Percentiles rank a stretch among this genome's conserved stretches.
phyloP scores from a whole-genome alignment of 225 moss, liverwort and hornwort genomes.

The Marchantia paleacea region DNA sequence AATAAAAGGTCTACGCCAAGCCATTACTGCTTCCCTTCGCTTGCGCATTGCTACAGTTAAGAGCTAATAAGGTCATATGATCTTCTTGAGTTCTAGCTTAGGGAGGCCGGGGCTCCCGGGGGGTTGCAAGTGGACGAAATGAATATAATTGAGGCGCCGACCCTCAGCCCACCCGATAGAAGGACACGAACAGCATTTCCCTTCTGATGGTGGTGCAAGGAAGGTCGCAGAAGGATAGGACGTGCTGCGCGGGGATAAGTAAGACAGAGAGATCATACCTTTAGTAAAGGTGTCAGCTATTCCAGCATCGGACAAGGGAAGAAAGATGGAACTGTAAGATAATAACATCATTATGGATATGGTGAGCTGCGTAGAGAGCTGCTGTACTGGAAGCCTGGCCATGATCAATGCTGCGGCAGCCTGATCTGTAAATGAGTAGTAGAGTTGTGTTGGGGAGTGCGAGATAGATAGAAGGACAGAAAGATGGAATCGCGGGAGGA shows the following conservation, averaged over 20 bases:
- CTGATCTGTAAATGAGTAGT: too few species aligned
- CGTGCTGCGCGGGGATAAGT: too few species aligned
- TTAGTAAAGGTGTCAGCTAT: background rate
- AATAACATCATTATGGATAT: constrained; percentile 1
- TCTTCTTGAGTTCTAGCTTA: background rate
- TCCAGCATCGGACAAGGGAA: constrained; percentile 11
- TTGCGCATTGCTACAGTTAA: background rate
- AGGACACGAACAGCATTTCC: too few species aligned
- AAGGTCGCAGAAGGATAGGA: too few species aligned
- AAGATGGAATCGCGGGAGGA: background rate
- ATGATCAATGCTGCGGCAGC: constrained; percentile 3
- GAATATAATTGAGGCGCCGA: background rate
- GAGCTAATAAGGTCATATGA: background rate
- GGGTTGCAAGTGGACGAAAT: background rate
- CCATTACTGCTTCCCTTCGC: background rate
- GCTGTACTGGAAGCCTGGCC: background rate
- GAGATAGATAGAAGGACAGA: background rate
- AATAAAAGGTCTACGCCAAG: background rate
- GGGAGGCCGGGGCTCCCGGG: too few species aligned
- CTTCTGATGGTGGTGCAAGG: too few species aligned
- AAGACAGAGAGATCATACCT: constrained; percentile 9
- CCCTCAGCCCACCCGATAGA: too few species aligned
- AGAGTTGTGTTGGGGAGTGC: too few species aligned
- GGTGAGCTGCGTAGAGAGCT: constrained; percentile 10
- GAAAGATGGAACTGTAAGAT: background rate